Base-by-base conservation (phyloP, 805 yeast species). In the Starmera dryadoides region DNA sequence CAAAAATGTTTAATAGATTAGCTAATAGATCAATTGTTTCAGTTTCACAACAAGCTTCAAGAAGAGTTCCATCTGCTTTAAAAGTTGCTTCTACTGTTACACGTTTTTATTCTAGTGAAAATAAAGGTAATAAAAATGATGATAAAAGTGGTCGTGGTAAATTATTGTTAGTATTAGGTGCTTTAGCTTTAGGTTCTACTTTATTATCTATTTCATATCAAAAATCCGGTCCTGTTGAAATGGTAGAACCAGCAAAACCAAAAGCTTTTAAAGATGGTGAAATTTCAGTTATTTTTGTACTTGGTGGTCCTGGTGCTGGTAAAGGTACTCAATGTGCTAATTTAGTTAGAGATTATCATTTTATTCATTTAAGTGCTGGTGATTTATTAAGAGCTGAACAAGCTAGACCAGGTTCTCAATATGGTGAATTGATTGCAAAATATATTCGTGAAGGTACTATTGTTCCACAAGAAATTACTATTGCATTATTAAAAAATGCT, bases 271-370 rank as follows among this genome's bases (percentile, higher is more conserved):
- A 73, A 9, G 71, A 73, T 2, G 77, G 78, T 30, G 80, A 86
- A 40, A 79, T 85, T 22, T 77, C 85, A 21, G 95, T 91, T 4
- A 72, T 89, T 21, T 91, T 86, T 60, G 96, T 91, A 16, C 75
- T 91, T 25, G 98, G 98, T 33, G 98, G 98, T 4, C 98, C 98
- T 5, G 98, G 98, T 17, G 86, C 95, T 22, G 98, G 98, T 33
- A 93, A 93, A 59, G 98, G 98, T 41, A 91, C 98, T 1, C 98
- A 91, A 63, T 86, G 97, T 68, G 82, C 81, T 25, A 85, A 78
- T 55, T 71, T 91, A 41, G 97, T 91, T 33, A 63, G 73, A 17
- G 86, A 88, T 51, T 83, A 76, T 58, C 79, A 81, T 15, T 93
- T 89, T 60, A 81, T 83, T 25, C 98, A 91, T 58, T 66, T 91